These are phyloP conservation scores for Neurospora terricola DNA, from an alignment of 495 filamentous ascomycete genomes.

Conservation along the genomic window DNA sequence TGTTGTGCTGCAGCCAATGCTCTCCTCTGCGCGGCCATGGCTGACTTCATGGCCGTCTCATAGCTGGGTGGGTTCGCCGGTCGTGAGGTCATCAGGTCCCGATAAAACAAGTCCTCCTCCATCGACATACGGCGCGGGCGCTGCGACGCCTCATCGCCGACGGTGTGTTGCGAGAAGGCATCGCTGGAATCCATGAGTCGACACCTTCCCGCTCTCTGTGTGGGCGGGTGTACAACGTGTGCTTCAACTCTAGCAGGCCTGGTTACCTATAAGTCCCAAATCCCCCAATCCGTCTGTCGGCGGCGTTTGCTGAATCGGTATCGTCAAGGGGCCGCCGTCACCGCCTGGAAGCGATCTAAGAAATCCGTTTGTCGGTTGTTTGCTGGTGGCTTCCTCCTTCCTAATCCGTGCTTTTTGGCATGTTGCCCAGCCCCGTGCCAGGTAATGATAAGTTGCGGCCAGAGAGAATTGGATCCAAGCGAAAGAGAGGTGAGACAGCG, in stretches of 20 bases:
- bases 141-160: slow-evolving; percentile 13
- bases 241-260: not conserved
- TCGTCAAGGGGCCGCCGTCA: slow-evolving; percentile 1
- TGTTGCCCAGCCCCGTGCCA: slow-evolving; percentile 11
- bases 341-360: not conserved
- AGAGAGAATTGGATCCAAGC: not conserved
- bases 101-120: slow-evolving; percentile 31
- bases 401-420: slow-evolving; percentile 14
- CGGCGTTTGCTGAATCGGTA: not conserved
- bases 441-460: not conserved
- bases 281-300: not conserved
- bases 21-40: slow-evolving; percentile 26
- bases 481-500: not conserved
- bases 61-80: slow-evolving; percentile 28
- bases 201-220: not conserved
- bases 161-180: slow-evolving; percentile 25
- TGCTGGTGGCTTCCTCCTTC: slow-evolving; percentile 13
- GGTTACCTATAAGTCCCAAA: not conserved
- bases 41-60: slow-evolving; percentile 24
- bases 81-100: slow-evolving; percentile 24
- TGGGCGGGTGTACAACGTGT: not conserved
- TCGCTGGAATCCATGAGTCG: slow-evolving; percentile 10
- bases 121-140: slow-evolving; percentile 29
- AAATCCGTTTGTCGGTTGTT: not conserved
- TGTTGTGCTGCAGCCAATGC: not conserved